Percentiles rank a stretch among this genome's conserved stretches.
These are phyloP conservation scores for Globisporangium radiosum DNA, from an alignment of 352 stramenopile genomes.

Conservation along the genomic window DNA sequence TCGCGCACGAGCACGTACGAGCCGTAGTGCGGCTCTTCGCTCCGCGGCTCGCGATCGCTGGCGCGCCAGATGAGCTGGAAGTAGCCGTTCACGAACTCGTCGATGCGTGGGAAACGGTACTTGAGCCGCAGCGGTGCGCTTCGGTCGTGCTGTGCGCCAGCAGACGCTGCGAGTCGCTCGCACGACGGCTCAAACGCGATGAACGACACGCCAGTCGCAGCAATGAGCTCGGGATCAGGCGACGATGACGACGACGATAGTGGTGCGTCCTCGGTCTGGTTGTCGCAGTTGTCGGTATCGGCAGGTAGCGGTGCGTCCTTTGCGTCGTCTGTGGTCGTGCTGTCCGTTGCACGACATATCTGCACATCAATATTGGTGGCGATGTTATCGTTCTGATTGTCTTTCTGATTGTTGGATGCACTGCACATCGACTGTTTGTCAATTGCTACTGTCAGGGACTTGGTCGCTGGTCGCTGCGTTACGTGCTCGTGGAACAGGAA, in stretches of 20 bases:
- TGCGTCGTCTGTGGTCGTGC: too few species aligned
- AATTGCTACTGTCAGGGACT: neutral
- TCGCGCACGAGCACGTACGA: conserved; percentile 32
- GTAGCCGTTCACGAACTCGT: conserved; percentile 46
- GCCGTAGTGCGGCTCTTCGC: conserved; percentile 50
- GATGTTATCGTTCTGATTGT: neutral
- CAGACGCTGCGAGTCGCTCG: conserved; percentile 27
- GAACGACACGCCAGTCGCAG: conserved; percentile 20
- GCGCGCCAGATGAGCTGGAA: conserved; percentile 62
- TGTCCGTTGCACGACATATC: too few species aligned
- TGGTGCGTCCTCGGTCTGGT: neutral
- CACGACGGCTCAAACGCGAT: conserved; percentile 35
- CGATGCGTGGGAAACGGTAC: conserved; percentile 34
- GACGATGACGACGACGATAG: neutral
- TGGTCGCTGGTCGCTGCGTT: neutral
- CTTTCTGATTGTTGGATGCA: neutral
- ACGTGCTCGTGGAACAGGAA: conserved; percentile 13
- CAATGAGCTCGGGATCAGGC: neutral
- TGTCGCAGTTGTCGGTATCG: too few species aligned
- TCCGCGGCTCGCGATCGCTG: conserved; percentile 30
- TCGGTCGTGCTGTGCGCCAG: conserved; percentile 36
- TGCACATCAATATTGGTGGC: too few species aligned
- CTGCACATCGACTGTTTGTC: neutral
- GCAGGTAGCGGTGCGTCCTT: too few species aligned
- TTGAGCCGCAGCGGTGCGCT: conserved; percentile 28